Base-by-base conservation (phyloP, 495 filamentous ascomycete species). In the Neurospora sp. region DNA sequence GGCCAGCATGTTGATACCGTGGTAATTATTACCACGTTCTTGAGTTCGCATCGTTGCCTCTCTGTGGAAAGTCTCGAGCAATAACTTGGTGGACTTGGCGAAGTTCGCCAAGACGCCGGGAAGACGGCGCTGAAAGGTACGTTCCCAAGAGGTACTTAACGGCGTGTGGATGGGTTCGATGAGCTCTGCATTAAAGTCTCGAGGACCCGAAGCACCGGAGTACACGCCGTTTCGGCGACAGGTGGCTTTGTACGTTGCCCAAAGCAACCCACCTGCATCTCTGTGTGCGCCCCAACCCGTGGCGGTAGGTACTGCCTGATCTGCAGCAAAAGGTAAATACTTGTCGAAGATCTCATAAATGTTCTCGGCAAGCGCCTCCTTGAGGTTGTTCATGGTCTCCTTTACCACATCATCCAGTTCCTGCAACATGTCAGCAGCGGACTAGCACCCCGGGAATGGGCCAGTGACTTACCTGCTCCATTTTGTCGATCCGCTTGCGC, bases 231-330 rank as follows among this genome's bases (percentile, higher is more conserved):
- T 40, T 22, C 89, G 83, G 70, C 85, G 82, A 76, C 85, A 87
- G 7, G 85, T 84, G n/a, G 90, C 91, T 78, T 87, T 89, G 74
- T 91, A 92, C 0, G 90, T 91, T 3, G 80, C 35, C 83, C 83
- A 91, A 40, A 75, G 73, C 22, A 87, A 75, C 6, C 88, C 89
- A 37, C 88, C 87, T n/a, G 75, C 72, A 65, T 70, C 42, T 72
- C 83, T 80, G 42, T 77, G 81, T 14, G 79, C 79, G 6, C 86
- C 86, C 89, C 89, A 91, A 40, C 81, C 74, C 3, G 74, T 76
- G 20, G 83, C 85, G 27, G 83, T 88, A 8, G 69, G 14, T 40
- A 75, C 75, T 10, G 86, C 85, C 45, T 75, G 76, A 18, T 78
- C 76, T 37, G 81, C 72, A 16, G 87, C 87, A 37, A 65, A 72